phyloP scores from a whole-genome alignment of 75 land plant species.

The Picea glauca region DNA sequence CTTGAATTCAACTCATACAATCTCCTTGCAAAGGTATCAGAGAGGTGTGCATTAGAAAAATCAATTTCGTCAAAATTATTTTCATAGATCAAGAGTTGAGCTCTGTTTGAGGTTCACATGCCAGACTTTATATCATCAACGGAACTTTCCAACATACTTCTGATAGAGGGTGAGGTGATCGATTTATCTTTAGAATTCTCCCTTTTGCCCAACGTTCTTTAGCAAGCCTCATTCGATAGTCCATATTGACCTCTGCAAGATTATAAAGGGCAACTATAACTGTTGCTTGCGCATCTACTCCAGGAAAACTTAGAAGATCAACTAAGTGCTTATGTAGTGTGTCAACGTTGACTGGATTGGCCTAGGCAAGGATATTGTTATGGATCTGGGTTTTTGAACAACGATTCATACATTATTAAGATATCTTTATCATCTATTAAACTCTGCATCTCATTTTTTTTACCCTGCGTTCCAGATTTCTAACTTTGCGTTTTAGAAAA shows the following conservation, averaged over 20 bases:
- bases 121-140: conserved; percentile 78
- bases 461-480: too few relatives aligned
- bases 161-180: conserved; percentile 65
- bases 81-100: conserved; percentile 66
- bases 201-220: conserved; percentile 97
- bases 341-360: too few relatives aligned
- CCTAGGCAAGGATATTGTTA: too few relatives aligned
- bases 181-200: conserved; percentile 76
- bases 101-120: conserved; percentile 83
- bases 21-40: conserved; percentile 93
- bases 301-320: conserved; percentile 71
- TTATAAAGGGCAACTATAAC: conserved; percentile 93
- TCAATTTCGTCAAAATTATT: conserved; percentile 88
- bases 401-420: too few relatives aligned
- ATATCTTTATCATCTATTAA: too few relatives aligned
- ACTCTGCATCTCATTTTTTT: too few relatives aligned
- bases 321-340: conserved; percentile 30
- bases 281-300: conserved; percentile 89
- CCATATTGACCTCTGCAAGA: conserved; percentile 96
- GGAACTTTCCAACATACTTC: conserved; percentile 94
- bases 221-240: conserved; percentile 92
- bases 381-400: too few relatives aligned
- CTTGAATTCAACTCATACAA: conserved; percentile 85
- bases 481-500: too few relatives aligned
- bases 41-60: conserved; percentile 62